Conservation (phyloP, 768 basidiomycete species). For the Exsudoporus frostii region DNA sequence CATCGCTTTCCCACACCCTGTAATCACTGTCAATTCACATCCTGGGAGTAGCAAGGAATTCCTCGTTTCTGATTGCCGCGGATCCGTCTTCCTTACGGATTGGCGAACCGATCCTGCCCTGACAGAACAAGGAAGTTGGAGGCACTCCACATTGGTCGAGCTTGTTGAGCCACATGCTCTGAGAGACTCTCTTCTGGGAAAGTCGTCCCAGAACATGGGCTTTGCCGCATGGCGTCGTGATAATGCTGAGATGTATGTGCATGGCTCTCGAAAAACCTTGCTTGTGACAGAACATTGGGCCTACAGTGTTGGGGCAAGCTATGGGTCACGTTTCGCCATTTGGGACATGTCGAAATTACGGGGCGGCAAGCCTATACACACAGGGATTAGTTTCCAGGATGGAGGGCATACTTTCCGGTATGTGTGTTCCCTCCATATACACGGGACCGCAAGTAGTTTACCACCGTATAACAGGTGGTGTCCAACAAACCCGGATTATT, state of each 20-base stretch:
- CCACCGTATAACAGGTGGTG: conserved; percentile 60
- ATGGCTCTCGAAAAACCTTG: neutral
- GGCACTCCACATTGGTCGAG: conserved; percentile 64
- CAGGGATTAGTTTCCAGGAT: conserved; percentile 61
- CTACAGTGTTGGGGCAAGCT: conserved; percentile 69
- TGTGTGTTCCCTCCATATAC: conserved; percentile 32
- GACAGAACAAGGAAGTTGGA: conserved; percentile 50
- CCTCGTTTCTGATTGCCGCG: conserved; percentile 70
- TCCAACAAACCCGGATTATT: conserved; percentile 69
- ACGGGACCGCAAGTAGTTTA: neutral
- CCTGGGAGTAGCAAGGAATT: conserved; percentile 74
- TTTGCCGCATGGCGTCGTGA: conserved; percentile 71
- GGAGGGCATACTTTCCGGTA: conserved; percentile 70
- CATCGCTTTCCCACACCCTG: conserved; percentile 69
- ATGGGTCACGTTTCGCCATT: conserved; percentile 65
- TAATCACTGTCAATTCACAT: conserved; percentile 67
- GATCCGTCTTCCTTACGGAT: conserved; percentile 75
- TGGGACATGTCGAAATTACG: conserved; percentile 74
- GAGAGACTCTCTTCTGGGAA: conserved; percentile 47
- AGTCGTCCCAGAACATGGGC: conserved; percentile 46
- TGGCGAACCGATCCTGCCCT: conserved; percentile 72
- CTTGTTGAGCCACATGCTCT: conserved; percentile 68
- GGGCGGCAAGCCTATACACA: conserved; percentile 70
- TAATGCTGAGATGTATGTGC: conserved; percentile 66
- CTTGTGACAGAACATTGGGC: neutral